Evolutionary conservation across 805 yeast genomes (phyloP).

Genomic region (Kazachstania viticola): DNA sequence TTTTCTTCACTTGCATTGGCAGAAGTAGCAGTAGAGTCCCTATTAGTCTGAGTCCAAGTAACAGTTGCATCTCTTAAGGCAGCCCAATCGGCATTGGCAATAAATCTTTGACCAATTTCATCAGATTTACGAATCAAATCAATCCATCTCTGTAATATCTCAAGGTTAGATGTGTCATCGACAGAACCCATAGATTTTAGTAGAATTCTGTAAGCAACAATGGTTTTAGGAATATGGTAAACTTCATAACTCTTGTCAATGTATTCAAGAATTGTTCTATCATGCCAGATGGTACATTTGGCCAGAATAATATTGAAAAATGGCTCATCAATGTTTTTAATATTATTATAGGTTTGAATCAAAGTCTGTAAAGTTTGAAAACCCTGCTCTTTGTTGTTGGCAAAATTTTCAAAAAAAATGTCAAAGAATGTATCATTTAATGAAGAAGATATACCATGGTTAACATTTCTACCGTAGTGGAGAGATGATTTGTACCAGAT

Average conservation of each 20-base stretch:
- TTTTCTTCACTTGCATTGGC: constrained; percentile 3
- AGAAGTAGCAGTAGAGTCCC: constrained; percentile 5
- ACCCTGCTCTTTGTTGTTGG: constrained; percentile 40
- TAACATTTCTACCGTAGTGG: constrained; percentile 45
- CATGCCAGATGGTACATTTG: constrained; percentile 56
- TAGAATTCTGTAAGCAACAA: constrained; percentile 60
- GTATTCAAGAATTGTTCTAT: constrained; percentile 51
- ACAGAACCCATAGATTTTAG: constrained; percentile 64
- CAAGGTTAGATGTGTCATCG: constrained; percentile 36
- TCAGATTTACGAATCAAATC: constrained; percentile 40
- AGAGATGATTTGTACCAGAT: constrained; percentile 54
- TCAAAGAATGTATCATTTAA: constrained; percentile 58
- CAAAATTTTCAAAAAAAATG: constrained; percentile 50
- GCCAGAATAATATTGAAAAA: constrained; percentile 68
- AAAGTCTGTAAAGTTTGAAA: constrained; percentile 44
- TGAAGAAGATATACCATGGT: constrained; percentile 62
- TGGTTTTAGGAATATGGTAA: constrained; percentile 48
- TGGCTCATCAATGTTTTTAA: constrained; percentile 62
- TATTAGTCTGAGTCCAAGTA: constrained; percentile 25
- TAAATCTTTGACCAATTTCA: constrained; percentile 42
- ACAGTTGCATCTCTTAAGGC: constrained; percentile 68
- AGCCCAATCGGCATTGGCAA: constrained; percentile 80
- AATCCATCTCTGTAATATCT: constrained; percentile 48
- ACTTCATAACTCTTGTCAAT: constrained; percentile 47
- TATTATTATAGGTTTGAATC: constrained; percentile 42